Conservation (phyloP, 768 basidiomycete species). For the Pleurotus ostreatus region DNA sequence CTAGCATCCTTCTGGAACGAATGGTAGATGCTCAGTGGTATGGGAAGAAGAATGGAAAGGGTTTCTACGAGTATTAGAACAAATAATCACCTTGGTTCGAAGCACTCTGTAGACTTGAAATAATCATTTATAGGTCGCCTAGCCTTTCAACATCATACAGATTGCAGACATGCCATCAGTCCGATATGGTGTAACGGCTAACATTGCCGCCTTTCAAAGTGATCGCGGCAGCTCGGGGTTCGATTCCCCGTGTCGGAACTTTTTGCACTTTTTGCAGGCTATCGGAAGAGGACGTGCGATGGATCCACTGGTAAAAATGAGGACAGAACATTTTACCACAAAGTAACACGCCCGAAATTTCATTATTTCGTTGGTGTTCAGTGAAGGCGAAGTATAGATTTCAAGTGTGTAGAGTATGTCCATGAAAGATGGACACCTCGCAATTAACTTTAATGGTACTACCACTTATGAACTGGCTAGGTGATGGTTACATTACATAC, state of each 20-base stretch:
- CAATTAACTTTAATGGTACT: no score
- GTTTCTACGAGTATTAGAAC: conserved; percentile 83
- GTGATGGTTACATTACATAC: no score
- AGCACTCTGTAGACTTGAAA: background rate
- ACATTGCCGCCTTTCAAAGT: conserved; percentile 55
- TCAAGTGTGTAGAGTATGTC: no score
- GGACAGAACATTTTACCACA: no score
- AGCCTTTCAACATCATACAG: background rate
- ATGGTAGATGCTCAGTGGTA: conserved; percentile 98
- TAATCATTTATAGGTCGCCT: background rate
- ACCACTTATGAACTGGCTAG: no score
- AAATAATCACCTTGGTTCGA: conserved; percentile 5
- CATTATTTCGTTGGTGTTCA: no score
- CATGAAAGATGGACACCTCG: no score
- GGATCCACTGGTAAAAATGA: no score
- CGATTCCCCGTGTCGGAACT: conserved; percentile 32
- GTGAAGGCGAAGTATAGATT: no score
- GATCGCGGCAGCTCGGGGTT: conserved; percentile 36
- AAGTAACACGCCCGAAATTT: no score
- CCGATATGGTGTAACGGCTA: conserved; percentile 58
- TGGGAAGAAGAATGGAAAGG: conserved; percentile 89
- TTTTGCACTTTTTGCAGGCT: background rate
- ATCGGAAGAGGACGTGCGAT: no score
- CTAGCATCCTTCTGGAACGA: conserved; percentile 81
- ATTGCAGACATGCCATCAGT: conserved; percentile 18